Evolutionary conservation across 2,329 filamentous ascomycete species (phyloP).

Genomic region (Bipolaris gigantea): DNA sequence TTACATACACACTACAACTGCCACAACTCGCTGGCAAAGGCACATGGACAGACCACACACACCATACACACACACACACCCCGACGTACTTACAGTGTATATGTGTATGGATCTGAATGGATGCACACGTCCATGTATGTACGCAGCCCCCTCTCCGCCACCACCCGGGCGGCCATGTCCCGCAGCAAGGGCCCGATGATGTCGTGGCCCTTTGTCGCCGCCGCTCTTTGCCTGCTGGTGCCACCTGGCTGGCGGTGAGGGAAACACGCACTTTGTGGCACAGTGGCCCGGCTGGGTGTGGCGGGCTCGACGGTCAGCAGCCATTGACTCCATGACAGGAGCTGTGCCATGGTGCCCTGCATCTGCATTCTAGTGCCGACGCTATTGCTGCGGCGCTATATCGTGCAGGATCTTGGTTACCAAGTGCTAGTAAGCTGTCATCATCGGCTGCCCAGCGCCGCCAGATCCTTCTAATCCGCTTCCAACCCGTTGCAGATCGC

Average conservation of each 20-base stretch:
- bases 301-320: slow-evolving; percentile 12
- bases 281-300: not conserved
- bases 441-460: slow-evolving; percentile 27
- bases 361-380: slow-evolving; percentile 31
- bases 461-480: slow-evolving; percentile 36
- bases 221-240: slow-evolving; percentile 15
- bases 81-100: not conserved
- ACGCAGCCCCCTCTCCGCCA: not conserved
- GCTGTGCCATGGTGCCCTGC: slow-evolving; percentile 26
- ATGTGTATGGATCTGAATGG: not conserved
- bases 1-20: not conserved
- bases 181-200: slow-evolving; percentile 19
- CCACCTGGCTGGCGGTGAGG: slow-evolving; percentile 19
- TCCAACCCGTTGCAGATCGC: slow-evolving; percentile 31
- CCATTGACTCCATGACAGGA: slow-evolving; percentile 11
- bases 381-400: slow-evolving; percentile 31
- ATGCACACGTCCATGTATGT: not conserved
- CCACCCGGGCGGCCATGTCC: not conserved
- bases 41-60: too few relatives aligned
- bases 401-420: slow-evolving; percentile 36
- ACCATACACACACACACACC: too few relatives aligned
- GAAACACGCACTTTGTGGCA: slow-evolving; percentile 1
- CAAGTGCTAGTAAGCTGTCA: slow-evolving; percentile 30
- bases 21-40: not conserved
- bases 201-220: slow-evolving; percentile 5